Base-by-base conservation (phyloP, 352 stramenopile species). In the Phytopythium aichiense region DNA sequence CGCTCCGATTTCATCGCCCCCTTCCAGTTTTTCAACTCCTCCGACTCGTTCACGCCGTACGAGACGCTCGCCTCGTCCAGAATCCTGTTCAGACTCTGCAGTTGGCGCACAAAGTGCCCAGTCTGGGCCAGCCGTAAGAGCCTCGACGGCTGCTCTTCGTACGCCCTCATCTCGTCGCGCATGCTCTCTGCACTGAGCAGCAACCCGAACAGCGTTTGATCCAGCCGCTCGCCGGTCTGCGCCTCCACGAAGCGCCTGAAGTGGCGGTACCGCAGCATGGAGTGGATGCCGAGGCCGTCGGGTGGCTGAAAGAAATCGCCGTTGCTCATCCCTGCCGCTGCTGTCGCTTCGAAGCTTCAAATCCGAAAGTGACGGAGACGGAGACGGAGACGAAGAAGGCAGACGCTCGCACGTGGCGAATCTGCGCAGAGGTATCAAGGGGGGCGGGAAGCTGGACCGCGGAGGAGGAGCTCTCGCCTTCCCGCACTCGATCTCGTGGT, bases 101-200 rank as follows among this genome's bases (percentile, higher is more conserved):
- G 15, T 31, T 56, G 50, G 30, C 50, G 50, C 31, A 56, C 50
- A 16, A 45, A 43, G 30, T 56, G 50, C 31, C 30, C 50, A 7
- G 31, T 56, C 50, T 56, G 23, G 16, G 50, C 50, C 30, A 56
- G 50, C 12, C 50, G 50, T 20, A 56, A 30, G 15, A 56, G 31
- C 3, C 31, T 37, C 18, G 50, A 56, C 25, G 30, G 16, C 50
- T 56, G 28, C 28, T 56, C 50, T 9, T 56, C 22, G 50, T 40
- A 56, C 50, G 31, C 18, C 4, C 50, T 16, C 30, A 56, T 56
- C 50, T 56, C 50, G 50, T 56, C 50, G 15, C 50, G 25, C 16
- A 56, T 22, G 18, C 30, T 28, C 30, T 28, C 31, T 7, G 31
- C 50, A 18, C 28, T 11, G 7, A 50, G 43, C 11, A 50, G 43